Evolutionary conservation across 2,329 filamentous ascomycete species (phyloP).

Genomic region (Harringtonia lauricola): DNA sequence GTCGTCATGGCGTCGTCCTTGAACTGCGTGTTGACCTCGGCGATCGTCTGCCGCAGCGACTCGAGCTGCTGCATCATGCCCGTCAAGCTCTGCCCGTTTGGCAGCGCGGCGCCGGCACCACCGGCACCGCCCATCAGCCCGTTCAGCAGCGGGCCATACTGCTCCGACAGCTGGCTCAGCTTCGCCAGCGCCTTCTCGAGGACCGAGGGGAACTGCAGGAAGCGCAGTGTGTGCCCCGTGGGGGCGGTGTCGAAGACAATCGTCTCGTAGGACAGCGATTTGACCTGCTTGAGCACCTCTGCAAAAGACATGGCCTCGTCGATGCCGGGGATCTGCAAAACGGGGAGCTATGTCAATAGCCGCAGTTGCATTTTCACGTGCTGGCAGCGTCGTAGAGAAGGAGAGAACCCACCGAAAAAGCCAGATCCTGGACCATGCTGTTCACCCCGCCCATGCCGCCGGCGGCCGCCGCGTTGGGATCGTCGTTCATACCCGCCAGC

Average conservation of each 20-base stretch:
- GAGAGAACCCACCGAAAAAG: slow-evolving; percentile 63
- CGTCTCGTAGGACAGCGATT: slow-evolving; percentile 95
- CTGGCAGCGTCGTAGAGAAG: neutral
- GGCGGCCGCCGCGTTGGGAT: slow-evolving; percentile 32
- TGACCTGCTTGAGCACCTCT: slow-evolving; percentile 98
- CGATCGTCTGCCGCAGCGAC: slow-evolving; percentile 80
- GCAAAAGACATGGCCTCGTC: slow-evolving; percentile 99
- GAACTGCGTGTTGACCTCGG: slow-evolving; percentile 95
- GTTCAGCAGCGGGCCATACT: slow-evolving; percentile 94
- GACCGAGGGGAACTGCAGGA: slow-evolving; percentile 95
- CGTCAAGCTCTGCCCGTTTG: slow-evolving; percentile 84
- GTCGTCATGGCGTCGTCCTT: slow-evolving; percentile 93
- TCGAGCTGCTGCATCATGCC: slow-evolving; percentile 95
- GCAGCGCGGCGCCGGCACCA: slow-evolving; percentile 41
- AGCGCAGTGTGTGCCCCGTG: slow-evolving; percentile 94
- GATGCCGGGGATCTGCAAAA: slow-evolving; percentile 95
- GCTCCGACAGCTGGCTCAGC: slow-evolving; percentile 81
- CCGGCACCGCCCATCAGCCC: slow-evolving; percentile 68
- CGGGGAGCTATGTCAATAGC: too few relatives aligned
- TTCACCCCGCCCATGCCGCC: slow-evolving; percentile 69
- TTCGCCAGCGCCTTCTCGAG: slow-evolving; percentile 98
- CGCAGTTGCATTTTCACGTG: too few relatives aligned
- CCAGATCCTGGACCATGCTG: slow-evolving; percentile 97
- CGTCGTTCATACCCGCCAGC: slow-evolving; percentile 65
- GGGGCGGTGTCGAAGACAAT: slow-evolving; percentile 99